Conservation (phyloP, 306 rosid species). For the Inga oerstediana region DNA sequence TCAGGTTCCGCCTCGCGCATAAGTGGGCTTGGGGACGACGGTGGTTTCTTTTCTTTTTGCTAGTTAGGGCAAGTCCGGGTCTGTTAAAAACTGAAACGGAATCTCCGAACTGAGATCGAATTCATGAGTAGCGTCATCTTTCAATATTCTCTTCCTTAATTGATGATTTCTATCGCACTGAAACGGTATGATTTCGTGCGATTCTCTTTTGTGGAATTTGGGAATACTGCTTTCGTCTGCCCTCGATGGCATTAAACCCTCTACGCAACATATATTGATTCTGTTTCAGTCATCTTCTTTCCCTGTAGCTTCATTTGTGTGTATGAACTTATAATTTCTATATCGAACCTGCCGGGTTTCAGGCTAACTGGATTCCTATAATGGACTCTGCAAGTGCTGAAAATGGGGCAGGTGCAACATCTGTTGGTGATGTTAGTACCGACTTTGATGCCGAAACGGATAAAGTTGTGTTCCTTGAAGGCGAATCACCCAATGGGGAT, state of each 20-base stretch:
- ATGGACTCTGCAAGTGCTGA: conserved; percentile 42
- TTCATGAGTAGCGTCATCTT: conserved; percentile 3
- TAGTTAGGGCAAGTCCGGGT: background rate
- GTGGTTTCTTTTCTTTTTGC: too few relatives aligned
- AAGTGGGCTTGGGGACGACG: background rate
- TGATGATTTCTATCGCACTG: background rate
- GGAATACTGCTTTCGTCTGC: background rate
- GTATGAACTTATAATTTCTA: conserved; percentile 12
- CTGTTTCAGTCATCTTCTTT: background rate
- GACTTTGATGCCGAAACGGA: conserved; percentile 30
- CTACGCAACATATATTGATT: background rate
- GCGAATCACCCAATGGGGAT: conserved; percentile 40
- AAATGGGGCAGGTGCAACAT: background rate
- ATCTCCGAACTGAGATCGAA: conserved; percentile 9
- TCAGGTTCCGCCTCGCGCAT: background rate
- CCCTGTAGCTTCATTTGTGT: background rate
- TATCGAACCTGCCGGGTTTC: conserved; percentile 15
- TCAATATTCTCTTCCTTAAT: background rate
- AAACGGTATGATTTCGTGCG: conserved; percentile 28
- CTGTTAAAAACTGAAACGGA: background rate
- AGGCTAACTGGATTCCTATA: conserved; percentile 13
- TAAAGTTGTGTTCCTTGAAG: conserved; percentile 31
- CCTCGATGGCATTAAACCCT: conserved; percentile 14
- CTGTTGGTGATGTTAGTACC: conserved; percentile 13
- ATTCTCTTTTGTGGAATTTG: conserved; percentile 11